Base-by-base conservation (phyloP, 257 asterid species). In the Thymus quinquecostatus region DNA sequence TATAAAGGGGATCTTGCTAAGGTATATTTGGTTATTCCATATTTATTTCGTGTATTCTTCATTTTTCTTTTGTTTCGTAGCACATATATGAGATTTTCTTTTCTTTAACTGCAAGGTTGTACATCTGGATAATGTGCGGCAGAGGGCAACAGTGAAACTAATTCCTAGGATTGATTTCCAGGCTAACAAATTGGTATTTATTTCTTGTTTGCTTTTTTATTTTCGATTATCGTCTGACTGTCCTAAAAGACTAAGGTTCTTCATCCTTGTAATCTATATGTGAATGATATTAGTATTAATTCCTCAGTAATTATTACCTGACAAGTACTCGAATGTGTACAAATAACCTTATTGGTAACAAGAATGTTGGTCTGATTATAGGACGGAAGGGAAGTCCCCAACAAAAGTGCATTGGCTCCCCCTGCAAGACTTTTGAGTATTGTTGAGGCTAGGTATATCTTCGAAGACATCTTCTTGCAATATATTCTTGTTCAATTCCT, bases 1-100 rank as follows among this genome's bases (percentile, higher is more conserved):
- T 93, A 93, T 75, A 93, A 93, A 79, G 96, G 97, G 53, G 98
- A 91, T 80, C 96, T 94, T 69, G 98, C 96, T 0, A 85, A 89
- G 92, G 97, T 91, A 74, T 44, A 12, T 54, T 40, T 49, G 51
- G 1, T 63, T 34, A 43, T 70, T 53, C 33, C 6, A 11, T 34
- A 43, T 68, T 53, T 33, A 7, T 66, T 34, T 41, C 64, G 40
- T 34, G 51, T 72, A 40, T 34, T 2, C 36, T 36, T 47, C 27
- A 29, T 36, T 41, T 8, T 4, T 69, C 4, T 4, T 56, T 48
- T 38, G 53, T 48, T 21, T 32, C 56, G 29, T 57, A 65, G 53
- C 62, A 40, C 50, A 29, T 34, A 10, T 71, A 51, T 79, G 12
- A 9, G 8, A 60, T 38, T 48, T 38, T 62, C 30, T 70, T 76